Percentiles rank a stretch among this genome's conserved stretches.
These are phyloP conservation scores for Talaromyces albobiverticillius DNA, from an alignment of 2,329 filamentous ascomycete genomes.

Conservation along the genomic window DNA sequence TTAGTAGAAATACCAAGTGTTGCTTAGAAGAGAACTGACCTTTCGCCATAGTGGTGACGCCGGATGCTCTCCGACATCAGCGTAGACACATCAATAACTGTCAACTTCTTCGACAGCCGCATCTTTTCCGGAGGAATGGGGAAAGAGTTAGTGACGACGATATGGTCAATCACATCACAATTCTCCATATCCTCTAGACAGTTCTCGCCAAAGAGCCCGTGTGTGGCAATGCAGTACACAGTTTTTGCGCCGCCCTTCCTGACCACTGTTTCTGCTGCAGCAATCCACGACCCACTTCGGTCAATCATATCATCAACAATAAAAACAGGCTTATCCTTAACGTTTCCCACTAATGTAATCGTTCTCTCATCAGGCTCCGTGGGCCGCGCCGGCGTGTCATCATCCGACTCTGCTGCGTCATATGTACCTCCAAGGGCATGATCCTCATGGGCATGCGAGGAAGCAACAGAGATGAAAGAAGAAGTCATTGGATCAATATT, in stretches of 20 bases:
- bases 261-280: constrained; percentile 91
- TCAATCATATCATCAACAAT: constrained; percentile 99
- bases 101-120: constrained; percentile 72
- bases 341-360: constrained; percentile 95
- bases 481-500: constrained; percentile 82
- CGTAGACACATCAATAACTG: constrained; percentile 84
- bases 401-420: constrained; percentile 84
- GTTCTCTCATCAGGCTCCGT: constrained; percentile 84
- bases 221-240: constrained; percentile 96
- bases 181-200: constrained; percentile 84
- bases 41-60: constrained; percentile 92
- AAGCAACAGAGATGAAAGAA: constrained; percentile 74
- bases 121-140: constrained; percentile 76
- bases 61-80: constrained; percentile 89
- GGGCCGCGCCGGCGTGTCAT: constrained; percentile 56
- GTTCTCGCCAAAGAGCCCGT: constrained; percentile 89
- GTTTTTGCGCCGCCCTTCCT: constrained; percentile 88
- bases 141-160: constrained; percentile 96
- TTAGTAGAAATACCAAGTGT: constrained; percentile 20
- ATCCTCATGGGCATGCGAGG: constrained; percentile 65
- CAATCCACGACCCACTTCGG: constrained; percentile 94
- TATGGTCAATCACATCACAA: constrained; percentile 89
- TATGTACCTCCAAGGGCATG: constrained; percentile 78
- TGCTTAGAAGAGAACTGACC: constrained; percentile 50
- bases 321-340: constrained; percentile 81